Base-by-base conservation (phyloP, 2,329 filamentous ascomycete genomes). In the Fusarium hostae region DNA sequence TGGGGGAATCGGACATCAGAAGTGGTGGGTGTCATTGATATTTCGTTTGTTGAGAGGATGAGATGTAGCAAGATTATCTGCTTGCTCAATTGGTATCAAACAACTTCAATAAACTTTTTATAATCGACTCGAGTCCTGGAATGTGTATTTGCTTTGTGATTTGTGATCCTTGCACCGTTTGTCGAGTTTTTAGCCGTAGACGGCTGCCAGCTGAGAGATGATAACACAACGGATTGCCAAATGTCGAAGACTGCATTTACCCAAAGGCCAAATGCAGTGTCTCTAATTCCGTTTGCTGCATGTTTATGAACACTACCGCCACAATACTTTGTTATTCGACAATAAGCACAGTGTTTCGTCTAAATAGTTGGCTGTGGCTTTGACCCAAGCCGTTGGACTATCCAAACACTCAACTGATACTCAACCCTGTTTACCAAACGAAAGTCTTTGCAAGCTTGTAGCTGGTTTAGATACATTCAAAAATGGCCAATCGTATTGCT, bases 1-100 rank as follows among this genome's bases (percentile, higher is more conserved):
- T 70, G 68, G 65, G 68, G 66, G 62, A 56, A 69, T 73, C 54
- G 52, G 63, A 59, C 70, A 73, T 63, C 74, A 63, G 59, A 50
- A 57, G 66, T 63, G 62, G 43, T 44, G 58, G 64, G 47, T 66
- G 72, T 62, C 47, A 63, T 48, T 59, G 66, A 58, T 68, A 65
- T 59, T 45, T 62, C 67, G 63, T 61, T 72, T 70, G 66, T 59
- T 54, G 62, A 64, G 59, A 64, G 52, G 67, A 57, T 44, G 28
- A 26, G 43, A 24, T 32, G 58, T 32, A 58, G 41, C 28, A 60
- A 70, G 50, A 58, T 52, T 37, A 40, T 45, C 35, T 50, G 30
- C 48, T 32, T 60, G 35, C 51, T 62, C 47, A 54, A 51, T 62
- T 66, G 45, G 43, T 34, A 62, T 44, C 55, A 47, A 34, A 28